Evolutionary conservation across 495 filamentous ascomycete genomes (phyloP).

Genomic region (Hyaloscypha bicolor): DNA sequence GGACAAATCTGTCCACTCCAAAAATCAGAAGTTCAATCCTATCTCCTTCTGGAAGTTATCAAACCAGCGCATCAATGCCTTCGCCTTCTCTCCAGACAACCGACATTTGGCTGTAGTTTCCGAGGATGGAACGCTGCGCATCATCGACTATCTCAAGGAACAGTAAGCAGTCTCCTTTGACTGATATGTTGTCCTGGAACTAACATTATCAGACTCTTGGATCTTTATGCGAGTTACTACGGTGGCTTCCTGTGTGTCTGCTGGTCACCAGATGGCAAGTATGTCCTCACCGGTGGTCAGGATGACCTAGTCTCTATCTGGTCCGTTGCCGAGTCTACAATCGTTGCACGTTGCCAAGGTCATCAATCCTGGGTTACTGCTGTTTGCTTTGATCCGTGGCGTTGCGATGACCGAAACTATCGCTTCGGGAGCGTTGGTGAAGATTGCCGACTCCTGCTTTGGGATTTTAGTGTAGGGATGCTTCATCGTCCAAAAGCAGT

Average conservation of each 20-base stretch:
- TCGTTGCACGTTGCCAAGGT: constrained; percentile 90
- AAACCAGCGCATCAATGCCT: constrained; percentile 83
- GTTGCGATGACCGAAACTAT: constrained; percentile 93
- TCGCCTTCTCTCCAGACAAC: constrained; percentile 86
- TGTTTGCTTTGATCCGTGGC: constrained; percentile 94
- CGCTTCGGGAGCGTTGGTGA: constrained; percentile 95
- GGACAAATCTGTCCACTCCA: constrained; percentile 86
- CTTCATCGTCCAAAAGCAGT: constrained; percentile 84
- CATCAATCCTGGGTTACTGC: constrained; percentile 95
- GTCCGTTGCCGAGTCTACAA: constrained; percentile 78
- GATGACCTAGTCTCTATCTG: constrained; percentile 95
- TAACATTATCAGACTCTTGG: constrained; percentile 61
- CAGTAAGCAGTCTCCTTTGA: constrained; percentile 55
- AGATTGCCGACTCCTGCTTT: constrained; percentile 85
- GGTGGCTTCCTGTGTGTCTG: constrained; percentile 89
- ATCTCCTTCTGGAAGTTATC: constrained; percentile 89
- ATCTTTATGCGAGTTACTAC: constrained; percentile 89
- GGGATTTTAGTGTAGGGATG: constrained; percentile 98
- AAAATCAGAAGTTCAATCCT: constrained; percentile 91
- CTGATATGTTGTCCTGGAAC: not conserved
- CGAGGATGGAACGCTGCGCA: constrained; percentile 85
- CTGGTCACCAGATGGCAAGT: constrained; percentile 97
- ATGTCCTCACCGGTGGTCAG: constrained; percentile 92
- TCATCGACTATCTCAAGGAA: constrained; percentile 91
- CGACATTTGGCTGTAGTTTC: constrained; percentile 88